A percentile compares a stretch with the other conserved stretches of the same genome.
These are phyloP conservation scores for Pichia eremophila DNA, from an alignment of 805 yeast species.

Conservation along the genomic window DNA sequence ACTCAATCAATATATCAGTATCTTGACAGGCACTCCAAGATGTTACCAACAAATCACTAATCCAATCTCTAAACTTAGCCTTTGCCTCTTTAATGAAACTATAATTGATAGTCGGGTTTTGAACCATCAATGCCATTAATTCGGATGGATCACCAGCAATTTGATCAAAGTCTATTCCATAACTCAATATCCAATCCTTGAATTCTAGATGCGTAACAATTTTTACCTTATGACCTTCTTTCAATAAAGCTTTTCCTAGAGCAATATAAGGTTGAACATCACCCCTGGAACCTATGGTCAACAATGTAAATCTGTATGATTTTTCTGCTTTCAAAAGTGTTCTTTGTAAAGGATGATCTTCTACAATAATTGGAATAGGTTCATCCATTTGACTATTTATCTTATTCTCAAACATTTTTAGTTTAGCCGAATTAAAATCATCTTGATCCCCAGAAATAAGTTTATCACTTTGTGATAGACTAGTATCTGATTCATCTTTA, in stretches of 20 bases:
- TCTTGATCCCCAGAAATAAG: neutral
- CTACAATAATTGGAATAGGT: slow-evolving; percentile 60
- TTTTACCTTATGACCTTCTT: slow-evolving; percentile 76
- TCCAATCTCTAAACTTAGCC: slow-evolving; percentile 73
- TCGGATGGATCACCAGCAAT: slow-evolving; percentile 93
- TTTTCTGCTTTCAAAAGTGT: slow-evolving; percentile 42
- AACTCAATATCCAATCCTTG: slow-evolving; percentile 56
- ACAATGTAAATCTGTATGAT: slow-evolving; percentile 49
- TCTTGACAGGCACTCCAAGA: slow-evolving; percentile 86
- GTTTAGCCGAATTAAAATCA: slow-evolving; percentile 32
- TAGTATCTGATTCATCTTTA: slow-evolving; percentile 15
- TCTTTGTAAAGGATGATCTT: slow-evolving; percentile 42
- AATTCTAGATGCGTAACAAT: slow-evolving; percentile 86
- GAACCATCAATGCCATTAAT: slow-evolving; percentile 85
- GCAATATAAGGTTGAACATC: slow-evolving; percentile 97
- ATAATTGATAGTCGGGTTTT: slow-evolving; percentile 80
- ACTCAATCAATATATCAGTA: slow-evolving; percentile 77
- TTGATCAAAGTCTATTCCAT: slow-evolving; percentile 59
- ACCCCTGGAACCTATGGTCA: slow-evolving; percentile 93
- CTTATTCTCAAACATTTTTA: slow-evolving; percentile 59
- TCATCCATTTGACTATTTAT: slow-evolving; percentile 50
- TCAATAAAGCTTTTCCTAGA: slow-evolving; percentile 63
- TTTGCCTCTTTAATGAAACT: slow-evolving; percentile 79
- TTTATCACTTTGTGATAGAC: neutral
- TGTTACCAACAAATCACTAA: slow-evolving; percentile 55